Conservation (phyloP, 108 stramenopile species). For the Epithemia pelagica region DNA sequence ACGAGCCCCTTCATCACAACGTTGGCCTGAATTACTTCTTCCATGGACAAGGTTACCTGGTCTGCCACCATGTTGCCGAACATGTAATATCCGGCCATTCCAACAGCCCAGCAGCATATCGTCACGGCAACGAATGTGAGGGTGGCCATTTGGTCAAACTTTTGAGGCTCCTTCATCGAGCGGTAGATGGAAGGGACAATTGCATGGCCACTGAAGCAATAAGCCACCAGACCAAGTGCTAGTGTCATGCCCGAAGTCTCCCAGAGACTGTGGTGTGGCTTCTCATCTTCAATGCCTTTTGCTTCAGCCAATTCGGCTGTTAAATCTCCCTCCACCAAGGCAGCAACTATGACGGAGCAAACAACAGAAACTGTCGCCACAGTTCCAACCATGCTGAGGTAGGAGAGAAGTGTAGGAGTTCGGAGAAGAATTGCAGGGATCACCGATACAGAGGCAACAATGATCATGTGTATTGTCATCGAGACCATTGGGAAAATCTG, state of each 20-base stretch:
- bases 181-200: conserved; percentile 73
- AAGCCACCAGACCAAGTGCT: conserved; percentile 68
- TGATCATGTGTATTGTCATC: conserved; percentile 45
- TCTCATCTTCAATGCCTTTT: conserved; percentile 13
- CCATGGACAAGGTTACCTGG: conserved; percentile 74
- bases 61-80: conserved; percentile 69
- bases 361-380: conserved; percentile 63
- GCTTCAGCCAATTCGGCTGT: conserved; percentile 23
- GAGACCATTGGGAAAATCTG: conserved; percentile 51
- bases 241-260: conserved; percentile 35
- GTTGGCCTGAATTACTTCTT: conserved; percentile 33
- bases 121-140: conserved; percentile 53
- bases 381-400: conserved; percentile 68
- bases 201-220: conserved; percentile 74
- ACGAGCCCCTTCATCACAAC: conserved; percentile 55
- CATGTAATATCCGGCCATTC: conserved; percentile 66
- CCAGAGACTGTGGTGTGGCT: conserved; percentile 30
- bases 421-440: conserved; percentile 49
- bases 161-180: conserved; percentile 67
- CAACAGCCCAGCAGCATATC: conserved; percentile 47
- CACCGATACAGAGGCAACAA: conserved; percentile 37
- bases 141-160: conserved; percentile 65
- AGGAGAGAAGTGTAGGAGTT: conserved; percentile 62
- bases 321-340: conserved; percentile 39
- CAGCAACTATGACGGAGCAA: conserved; percentile 42